Percentiles rank a stretch among this genome's conserved stretches.
Conservation (phyloP, 768 basidiomycete genomes). For the Naganishia onofrii region DNA sequence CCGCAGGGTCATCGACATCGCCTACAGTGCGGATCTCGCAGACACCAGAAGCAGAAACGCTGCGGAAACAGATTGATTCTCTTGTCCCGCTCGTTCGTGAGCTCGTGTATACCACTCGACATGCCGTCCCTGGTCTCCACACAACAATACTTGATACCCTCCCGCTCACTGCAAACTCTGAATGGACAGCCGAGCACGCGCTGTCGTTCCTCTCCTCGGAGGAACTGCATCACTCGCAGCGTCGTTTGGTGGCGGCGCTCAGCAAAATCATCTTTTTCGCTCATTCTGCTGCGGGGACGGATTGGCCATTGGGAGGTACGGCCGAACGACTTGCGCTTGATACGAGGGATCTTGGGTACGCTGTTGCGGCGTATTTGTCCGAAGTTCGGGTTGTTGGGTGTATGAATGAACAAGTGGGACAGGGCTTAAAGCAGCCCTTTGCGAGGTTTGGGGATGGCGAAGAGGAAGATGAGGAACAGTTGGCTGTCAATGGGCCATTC, state of each 20-base stretch:
- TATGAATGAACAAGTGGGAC: background rate
- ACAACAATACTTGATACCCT: constrained; percentile 25
- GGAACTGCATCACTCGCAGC: constrained; percentile 44
- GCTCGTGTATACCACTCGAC: constrained; percentile 45
- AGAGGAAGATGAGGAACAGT: background rate
- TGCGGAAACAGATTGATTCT: constrained; percentile 31
- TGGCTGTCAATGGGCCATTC: background rate
- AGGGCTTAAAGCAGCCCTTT: constrained; percentile 17
- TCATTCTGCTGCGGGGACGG: constrained; percentile 60
- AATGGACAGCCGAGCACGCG: constrained; percentile 8
- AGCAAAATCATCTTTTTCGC: constrained; percentile 85
- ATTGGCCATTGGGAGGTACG: constrained; percentile 27
- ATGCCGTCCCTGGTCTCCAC: constrained; percentile 36
- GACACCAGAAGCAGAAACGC: constrained; percentile 20
- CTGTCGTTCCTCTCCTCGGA: constrained; percentile 28
- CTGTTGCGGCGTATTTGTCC: constrained; percentile 41
- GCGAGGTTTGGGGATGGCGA: constrained; percentile 38
- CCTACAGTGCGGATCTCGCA: constrained; percentile 1
- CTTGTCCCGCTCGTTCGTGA: constrained; percentile 43
- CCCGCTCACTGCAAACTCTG: constrained; percentile 4
- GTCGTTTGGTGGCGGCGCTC: constrained; percentile 72
- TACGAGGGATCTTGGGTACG: constrained; percentile 44
- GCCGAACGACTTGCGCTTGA: constrained; percentile 42
- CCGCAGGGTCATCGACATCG: background rate
- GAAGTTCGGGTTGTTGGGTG: constrained; percentile 55